Base-by-base conservation (phyloP, 139 green algal genomes). In the Coccomyxa sp. region DNA sequence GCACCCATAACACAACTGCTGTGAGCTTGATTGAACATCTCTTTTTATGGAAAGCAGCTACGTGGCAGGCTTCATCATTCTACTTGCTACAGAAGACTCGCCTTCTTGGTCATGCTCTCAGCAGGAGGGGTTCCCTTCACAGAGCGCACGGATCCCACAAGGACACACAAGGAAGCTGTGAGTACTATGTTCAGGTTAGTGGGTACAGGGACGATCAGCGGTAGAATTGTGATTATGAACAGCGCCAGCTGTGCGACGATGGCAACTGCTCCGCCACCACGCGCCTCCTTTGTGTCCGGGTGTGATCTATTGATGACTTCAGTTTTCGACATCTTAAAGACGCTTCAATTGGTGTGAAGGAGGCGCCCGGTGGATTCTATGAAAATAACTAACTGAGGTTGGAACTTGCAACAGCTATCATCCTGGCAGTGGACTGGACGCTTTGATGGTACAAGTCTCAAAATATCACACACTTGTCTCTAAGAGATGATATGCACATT, bases 101-200 rank as follows among this genome's bases (percentile, higher is more conserved):
- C 88, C 86, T 92, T 91, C 58, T 95, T 94, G 17, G 89, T 95
- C 95, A 98, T 98, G 32, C 82, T 88, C 84, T 99, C 96, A 25
- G 87, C 84, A 0, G 90, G 91, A 3, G 90, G 85, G 13, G 82
- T 81, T 0, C 88, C 81, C 84, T 94, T 98, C 51, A 98, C 91
- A 18, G 93, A 98, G 58, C 95, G 86, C 88, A 90, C 93, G 74
- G 85, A 93, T 1, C 96, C 96, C 28, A 94, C 88, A 80, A 93
- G 97, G 3, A 99, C 96, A 15, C 91, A 87, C 0, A 97, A 79
- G 1, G 89, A 87, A 0, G 96, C 96, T 27, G 93, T 97, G 0
- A 92, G 13, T 0, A 99, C 81, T 31, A 98, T 92, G 88, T 96
- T 97, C 21, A 94, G 0, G 74, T 98, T 91, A 0, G 84, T 57